Percentiles rank a stretch among this genome's conserved stretches.
Evolutionary conservation across 2,329 filamentous ascomycete genomes (phyloP).

Genomic region (Sporothrix protearum): DNA sequence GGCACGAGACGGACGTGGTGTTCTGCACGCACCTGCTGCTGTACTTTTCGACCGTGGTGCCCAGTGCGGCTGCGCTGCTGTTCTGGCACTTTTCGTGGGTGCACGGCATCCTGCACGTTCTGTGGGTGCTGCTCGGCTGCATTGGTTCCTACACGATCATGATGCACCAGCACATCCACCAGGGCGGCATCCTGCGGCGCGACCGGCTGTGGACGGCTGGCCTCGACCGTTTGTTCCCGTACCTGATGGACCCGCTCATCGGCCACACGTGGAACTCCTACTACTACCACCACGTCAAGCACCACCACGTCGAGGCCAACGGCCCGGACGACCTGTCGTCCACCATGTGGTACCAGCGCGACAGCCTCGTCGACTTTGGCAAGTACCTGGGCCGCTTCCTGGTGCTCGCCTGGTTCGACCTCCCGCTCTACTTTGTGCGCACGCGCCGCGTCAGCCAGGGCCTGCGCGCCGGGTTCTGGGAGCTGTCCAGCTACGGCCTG

Average conservation of each 20-base stretch:
- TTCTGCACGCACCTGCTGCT: conserved; percentile 73
- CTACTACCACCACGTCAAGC: conserved; percentile 82
- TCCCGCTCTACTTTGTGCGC: conserved; percentile 68
- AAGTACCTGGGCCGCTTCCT: conserved; percentile 71
- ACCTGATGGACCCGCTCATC: conserved; percentile 70
- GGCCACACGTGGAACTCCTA: conserved; percentile 84
- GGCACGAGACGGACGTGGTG: conserved; percentile 67
- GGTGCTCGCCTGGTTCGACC: conserved; percentile 69
- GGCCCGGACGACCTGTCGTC: conserved; percentile 72
- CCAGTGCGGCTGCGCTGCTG: conserved; percentile 59
- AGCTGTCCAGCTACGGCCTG: conserved; percentile 54
- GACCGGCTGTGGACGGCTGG: conserved; percentile 38
- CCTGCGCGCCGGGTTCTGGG: conserved; percentile 56
- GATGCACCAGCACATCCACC: conserved; percentile 83
- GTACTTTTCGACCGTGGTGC: conserved; percentile 66
- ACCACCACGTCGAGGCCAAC: conserved; percentile 77
- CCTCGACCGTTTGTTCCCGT: conserved; percentile 67
- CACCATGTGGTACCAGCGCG: conserved; percentile 72
- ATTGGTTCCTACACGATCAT: conserved; percentile 73
- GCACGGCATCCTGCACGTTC: conserved; percentile 63
- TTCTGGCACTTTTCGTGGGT: conserved; percentile 63
- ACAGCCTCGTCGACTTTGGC: conserved; percentile 63
- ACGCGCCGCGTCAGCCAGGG: conserved; percentile 57
- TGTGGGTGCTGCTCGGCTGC: conserved; percentile 62
- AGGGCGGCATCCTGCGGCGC: conserved; percentile 62